Base-by-base conservation (phyloP, 192 early-diverging fungal genomes). In the Mortierella antarctica region DNA sequence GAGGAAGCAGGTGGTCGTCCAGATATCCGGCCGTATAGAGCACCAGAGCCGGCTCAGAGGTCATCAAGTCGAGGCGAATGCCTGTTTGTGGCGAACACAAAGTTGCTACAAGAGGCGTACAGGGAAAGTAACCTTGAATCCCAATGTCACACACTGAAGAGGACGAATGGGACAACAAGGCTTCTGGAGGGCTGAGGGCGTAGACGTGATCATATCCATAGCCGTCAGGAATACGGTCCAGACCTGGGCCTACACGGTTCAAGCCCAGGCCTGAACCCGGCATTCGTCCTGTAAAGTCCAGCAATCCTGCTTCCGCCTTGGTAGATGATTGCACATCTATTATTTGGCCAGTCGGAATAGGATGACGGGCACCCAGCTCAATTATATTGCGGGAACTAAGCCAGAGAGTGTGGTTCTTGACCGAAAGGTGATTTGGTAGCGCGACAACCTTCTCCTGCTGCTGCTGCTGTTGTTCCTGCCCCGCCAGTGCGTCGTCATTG, bases 151-250 rank as follows among this genome's bases (percentile, higher is more conserved):
- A 73, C 41, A 76, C 86, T 57, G 71, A 82, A 31, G 31, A 31
- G 31, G 31, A 31, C 31, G 31, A 3, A 31, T 31, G 31, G 11
- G 88, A 78, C 5, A 60, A 54, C 44, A 31, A 85, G 18, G 63
- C 57, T 46, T 39, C 74, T 31, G 72, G 71, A 41, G 82, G 59
- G 7, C 65, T 58, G 1, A 52, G 50, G 18, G 80, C 83, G 72
- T 89, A 96, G 18, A 89, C 92, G 62, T 98, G 94, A 77, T 98
- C 96, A 67, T 93, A 97, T 12, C 95, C 95, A 14, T 82, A 82
- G 51, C 90, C 84, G 55, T 82, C 83, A 50, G 85, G 85, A 20
- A 94, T 87, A 11, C 77, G 49, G 6, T 87, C 80, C n/a, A 93
- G 45, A 13, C 91, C 88, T 23, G 83, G 72, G 6, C 86, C 89